phyloP scores from a whole-genome alignment of 768 basidiomycete species.

The Naganishia kalamii region DNA sequence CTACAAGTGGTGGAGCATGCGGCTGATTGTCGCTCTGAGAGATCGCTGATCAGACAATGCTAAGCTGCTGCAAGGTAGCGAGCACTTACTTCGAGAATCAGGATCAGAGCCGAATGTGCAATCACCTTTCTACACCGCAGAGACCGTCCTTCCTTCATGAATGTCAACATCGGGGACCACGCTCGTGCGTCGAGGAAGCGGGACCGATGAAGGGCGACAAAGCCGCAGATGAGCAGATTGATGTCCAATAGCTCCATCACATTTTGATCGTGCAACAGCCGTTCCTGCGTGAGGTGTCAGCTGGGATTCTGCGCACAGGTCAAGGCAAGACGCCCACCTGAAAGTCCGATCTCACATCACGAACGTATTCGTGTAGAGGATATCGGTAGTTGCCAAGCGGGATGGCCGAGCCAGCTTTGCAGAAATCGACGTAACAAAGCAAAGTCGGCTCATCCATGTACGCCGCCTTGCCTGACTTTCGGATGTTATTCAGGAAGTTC shows the following conservation, averaged over 20 bases:
- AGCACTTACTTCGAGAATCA: conserved; percentile 5
- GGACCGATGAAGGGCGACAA: conserved; percentile 2
- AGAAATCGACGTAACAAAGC: conserved; percentile 16
- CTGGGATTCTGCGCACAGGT: neutral
- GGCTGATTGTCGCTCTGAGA: conserved; percentile 12
- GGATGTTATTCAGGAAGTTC: conserved; percentile 40
- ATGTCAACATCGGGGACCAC: conserved; percentile 10
- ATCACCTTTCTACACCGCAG: conserved; percentile 1
- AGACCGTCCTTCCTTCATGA: conserved; percentile 2
- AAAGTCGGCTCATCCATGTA: conserved; percentile 16
- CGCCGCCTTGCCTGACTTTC: conserved; percentile 43
- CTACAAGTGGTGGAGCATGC: neutral
- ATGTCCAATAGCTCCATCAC: conserved; percentile 10
- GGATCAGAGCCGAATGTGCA: conserved; percentile 10
- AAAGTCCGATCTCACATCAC: conserved; percentile 15
- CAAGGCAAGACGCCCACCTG: neutral
- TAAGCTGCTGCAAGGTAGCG: too few species aligned
- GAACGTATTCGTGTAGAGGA: conserved; percentile 17
- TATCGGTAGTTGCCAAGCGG: conserved; percentile 4
- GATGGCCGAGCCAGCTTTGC: conserved; percentile 12
- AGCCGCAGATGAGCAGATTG: conserved; percentile 19
- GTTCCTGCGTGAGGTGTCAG: neutral
- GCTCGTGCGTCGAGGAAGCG: conserved; percentile 11
- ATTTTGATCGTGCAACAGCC: neutral
- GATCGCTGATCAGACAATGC: neutral